These are phyloP conservation scores for Hirschioporus abietinus DNA, from an alignment of 768 basidiomycete species.

Conservation along the genomic window DNA sequence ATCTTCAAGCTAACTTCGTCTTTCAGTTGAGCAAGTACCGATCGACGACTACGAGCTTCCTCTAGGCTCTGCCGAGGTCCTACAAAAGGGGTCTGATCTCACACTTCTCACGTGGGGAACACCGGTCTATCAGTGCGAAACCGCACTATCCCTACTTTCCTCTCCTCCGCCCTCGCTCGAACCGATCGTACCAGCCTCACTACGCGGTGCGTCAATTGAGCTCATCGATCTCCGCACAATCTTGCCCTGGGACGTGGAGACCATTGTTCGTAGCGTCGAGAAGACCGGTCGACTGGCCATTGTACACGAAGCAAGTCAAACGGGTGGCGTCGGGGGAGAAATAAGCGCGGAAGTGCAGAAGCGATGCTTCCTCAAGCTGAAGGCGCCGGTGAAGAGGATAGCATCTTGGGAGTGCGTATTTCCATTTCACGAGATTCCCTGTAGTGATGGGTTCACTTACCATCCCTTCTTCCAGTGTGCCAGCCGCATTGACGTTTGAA, in stretches of 20 bases:
- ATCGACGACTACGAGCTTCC: slow-evolving; percentile 84
- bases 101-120: slow-evolving; percentile 94
- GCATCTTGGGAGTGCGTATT: slow-evolving; percentile 90
- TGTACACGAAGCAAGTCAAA: slow-evolving; percentile 88
- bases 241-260: slow-evolving; percentile 83
- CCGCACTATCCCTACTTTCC: slow-evolving; percentile 68
- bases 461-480: slow-evolving; percentile 45
- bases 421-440: slow-evolving; percentile 8
- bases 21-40: slow-evolving; percentile 87
- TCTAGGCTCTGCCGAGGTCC: slow-evolving; percentile 72
- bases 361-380: slow-evolving; percentile 80
- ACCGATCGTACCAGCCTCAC: slow-evolving; percentile 54
- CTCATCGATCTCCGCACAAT: slow-evolving; percentile 89
- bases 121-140: slow-evolving; percentile 84
- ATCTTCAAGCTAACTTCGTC: slow-evolving; percentile 5
- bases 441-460: background rate
- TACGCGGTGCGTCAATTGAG: slow-evolving; percentile 72
- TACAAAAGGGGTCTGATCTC: slow-evolving; percentile 73
- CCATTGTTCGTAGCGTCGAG: slow-evolving; percentile 74
- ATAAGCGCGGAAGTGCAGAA: slow-evolving; percentile 90
- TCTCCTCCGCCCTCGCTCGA: slow-evolving; percentile 63
- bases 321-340: slow-evolving; percentile 85
- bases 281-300: slow-evolving; percentile 82
- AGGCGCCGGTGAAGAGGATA: slow-evolving; percentile 83
- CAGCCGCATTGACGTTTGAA: slow-evolving; percentile 80